A percentile compares a stretch with the other conserved stretches of the same genome.
Evolutionary conservation across 1,284 basidiomycete species (phyloP).

Genomic region (Singerocomus inundabilis): DNA sequence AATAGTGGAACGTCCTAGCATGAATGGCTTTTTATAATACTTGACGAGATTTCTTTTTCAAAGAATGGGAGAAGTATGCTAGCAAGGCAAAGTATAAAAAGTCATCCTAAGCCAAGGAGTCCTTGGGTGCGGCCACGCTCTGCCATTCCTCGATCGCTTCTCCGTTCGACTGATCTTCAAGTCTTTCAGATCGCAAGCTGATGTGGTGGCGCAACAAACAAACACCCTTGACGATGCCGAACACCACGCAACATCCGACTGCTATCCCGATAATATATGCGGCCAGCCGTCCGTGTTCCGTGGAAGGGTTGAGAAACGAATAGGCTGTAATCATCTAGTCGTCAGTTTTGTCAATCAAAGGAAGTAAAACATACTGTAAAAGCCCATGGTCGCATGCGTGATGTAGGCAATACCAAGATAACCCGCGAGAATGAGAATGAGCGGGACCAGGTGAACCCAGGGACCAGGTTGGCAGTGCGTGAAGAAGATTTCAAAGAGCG

Average conservation of each 20-base stretch:
- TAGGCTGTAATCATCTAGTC: conserved; percentile 38
- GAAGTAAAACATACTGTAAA: conserved; percentile 52
- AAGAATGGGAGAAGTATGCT: not conserved
- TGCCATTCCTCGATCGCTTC: conserved; percentile 31
- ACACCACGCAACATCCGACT: conserved; percentile 46
- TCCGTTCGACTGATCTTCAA: not conserved
- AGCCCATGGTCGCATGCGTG: conserved; percentile 53
- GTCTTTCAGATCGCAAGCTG: conserved; percentile 8
- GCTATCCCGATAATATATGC: conserved; percentile 57
- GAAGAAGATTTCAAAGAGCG: conserved; percentile 56
- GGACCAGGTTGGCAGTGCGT: conserved; percentile 52
- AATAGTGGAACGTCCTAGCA: not conserved
- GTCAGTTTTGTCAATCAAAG: conserved; percentile 2
- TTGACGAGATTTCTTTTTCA: not conserved
- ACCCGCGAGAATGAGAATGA: conserved; percentile 48
- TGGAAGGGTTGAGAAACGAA: conserved; percentile 43
- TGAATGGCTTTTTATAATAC: not conserved
- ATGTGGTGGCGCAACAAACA: conserved; percentile 35
- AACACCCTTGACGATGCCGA: conserved; percentile 40
- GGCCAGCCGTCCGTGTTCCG: conserved; percentile 37
- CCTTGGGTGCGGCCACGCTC: conserved; percentile 18
- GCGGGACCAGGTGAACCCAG: conserved; percentile 50
- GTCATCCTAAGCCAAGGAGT: conserved; percentile 4
- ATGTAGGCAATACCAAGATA: conserved; percentile 71
- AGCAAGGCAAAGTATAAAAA: not conserved